Evolutionary conservation across 805 yeast species (phyloP), one percentile per base, ranked within the genome.

Genomic region (Myxozyma monticola): DNA sequence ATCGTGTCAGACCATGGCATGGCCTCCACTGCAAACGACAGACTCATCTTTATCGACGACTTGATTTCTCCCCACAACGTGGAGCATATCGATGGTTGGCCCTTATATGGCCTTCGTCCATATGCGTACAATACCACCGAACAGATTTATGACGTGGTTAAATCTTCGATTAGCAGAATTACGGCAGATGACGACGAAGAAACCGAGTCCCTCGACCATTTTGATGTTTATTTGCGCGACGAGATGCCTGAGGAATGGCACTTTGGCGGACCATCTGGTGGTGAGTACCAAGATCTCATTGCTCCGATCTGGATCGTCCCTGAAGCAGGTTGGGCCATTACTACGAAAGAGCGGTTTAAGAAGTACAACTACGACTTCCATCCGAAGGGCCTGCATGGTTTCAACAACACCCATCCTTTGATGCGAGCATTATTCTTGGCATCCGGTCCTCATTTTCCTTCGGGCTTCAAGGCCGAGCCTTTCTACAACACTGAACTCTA

Each of bases 1-100:
- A 70, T 90, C 37, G 85, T 90, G 2, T 86, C 96, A 38, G 96
- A 90, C 66, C 96, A 89, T 65, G 96, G 96, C 9, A 89, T 88
- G 96, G 84, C 95, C 0, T 91, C 96, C 5, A 85, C 95, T 1
- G 76, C 87, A 0, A 77, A 81, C 56, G 78, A 81, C 10, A 70
- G 96, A 52, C 65, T 87, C 9, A 69, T 89, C 1, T 80, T 79
- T 54, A 67, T 90, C 53, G 96, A 88, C 65, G 93, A 88, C 56
- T 54, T 87, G 15, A 68, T 88, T 9, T 81, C 80, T 60, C 53
- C 76, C 53, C 61, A 65, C 1, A 71, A 74, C 49, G 74, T 86
- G 40, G 83, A 81, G 51, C 81, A 83, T 60, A 69, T 76, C 26
- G 89, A 84, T 61, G 96, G 93, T 17, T 85, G 91, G 89, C 96